Base-by-base conservation (phyloP, 176 grass and related monocot genomes). In the Bolboschoenus planiculmis region DNA sequence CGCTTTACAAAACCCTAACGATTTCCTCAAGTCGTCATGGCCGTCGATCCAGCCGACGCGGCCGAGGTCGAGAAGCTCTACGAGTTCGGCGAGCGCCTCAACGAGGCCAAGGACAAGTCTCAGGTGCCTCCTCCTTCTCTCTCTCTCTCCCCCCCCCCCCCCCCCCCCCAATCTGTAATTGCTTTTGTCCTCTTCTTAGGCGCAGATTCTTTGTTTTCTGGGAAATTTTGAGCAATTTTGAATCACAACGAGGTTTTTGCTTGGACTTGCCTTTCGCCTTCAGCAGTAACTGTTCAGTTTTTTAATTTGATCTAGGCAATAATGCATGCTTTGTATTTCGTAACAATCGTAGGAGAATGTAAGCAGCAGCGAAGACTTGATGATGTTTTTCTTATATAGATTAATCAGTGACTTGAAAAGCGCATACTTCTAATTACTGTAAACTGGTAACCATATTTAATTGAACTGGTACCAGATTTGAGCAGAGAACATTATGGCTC, bases 51-150 rank as follows among this genome's bases (percentile, higher is more conserved):
- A 35, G 75, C 85, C 65, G 95, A 99, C 10, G 88, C 92, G 26
- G 90, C 91, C 34, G 97, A 96, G 89, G 97, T 99, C 42, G 97
- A 99, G 86, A 94, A 88, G 68, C 93, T 99, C 56, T 99, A 99
- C 86, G 91, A 99, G 87, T 92, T 93, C 46, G 91, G 97, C 33
- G 93, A 99, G 84, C 91, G 91, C 65, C 97, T 99, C 14, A 93
- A 87, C 65, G 92, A 89, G 48, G 91, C 93, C 21, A 90, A 99
- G 70, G 93, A 99, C 85, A 99, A 93, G 86, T 87, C 93, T 44
- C 80, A 90, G 93, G 97, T 98, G 60, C 82, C 21, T 26, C 29
- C 51, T 51, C n/a, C 35, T 36, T 23, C 6, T 29, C 14, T 51
- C 26, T 23, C 74, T 20, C 26, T 23, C 14, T 42, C 27, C 10